Evolutionary conservation across 768 basidiomycete genomes (phyloP).

Genomic region (Lentinula raphanica): DNA sequence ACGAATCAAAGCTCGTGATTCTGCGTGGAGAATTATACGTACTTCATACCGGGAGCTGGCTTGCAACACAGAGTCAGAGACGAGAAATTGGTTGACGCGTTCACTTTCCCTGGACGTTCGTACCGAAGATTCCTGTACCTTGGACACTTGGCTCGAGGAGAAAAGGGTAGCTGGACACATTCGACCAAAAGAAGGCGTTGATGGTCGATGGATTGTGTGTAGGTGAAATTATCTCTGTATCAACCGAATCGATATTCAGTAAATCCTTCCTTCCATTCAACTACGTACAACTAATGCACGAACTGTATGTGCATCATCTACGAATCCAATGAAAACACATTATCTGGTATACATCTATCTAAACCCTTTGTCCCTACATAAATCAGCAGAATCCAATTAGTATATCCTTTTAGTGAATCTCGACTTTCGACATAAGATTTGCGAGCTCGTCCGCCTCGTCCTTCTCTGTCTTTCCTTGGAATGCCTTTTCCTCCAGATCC

Average conservation of each 20-base stretch:
- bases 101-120: conserved; percentile 40
- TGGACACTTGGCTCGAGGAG: conserved; percentile 51
- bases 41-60: conserved; percentile 59
- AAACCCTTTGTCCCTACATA: neutral
- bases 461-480: conserved; percentile 20
- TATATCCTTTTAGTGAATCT: conserved; percentile 25
- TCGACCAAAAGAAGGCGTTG: conserved; percentile 49
- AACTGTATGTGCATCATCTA: neutral
- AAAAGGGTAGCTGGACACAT: conserved; percentile 41
- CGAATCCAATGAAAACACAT: neutral
- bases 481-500: conserved; percentile 22
- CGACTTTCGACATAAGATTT: conserved; percentile 62
- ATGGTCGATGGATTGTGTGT: conserved; percentile 53
- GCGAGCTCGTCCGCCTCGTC: conserved; percentile 54
- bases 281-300: neutral
- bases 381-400: neutral
- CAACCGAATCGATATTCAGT: neutral
- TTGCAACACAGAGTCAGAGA: conserved; percentile 32
- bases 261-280: no score
- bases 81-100: conserved; percentile 42
- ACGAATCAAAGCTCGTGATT: conserved; percentile 44
- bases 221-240: neutral
- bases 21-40: conserved; percentile 57
- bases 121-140: conserved; percentile 16
- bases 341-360: neutral